A percentile compares a stretch with the other conserved stretches of the same genome.
Evolutionary conservation across 2,329 filamentous ascomycete genomes (phyloP).

Genomic region (Aspergillus neoniger): DNA sequence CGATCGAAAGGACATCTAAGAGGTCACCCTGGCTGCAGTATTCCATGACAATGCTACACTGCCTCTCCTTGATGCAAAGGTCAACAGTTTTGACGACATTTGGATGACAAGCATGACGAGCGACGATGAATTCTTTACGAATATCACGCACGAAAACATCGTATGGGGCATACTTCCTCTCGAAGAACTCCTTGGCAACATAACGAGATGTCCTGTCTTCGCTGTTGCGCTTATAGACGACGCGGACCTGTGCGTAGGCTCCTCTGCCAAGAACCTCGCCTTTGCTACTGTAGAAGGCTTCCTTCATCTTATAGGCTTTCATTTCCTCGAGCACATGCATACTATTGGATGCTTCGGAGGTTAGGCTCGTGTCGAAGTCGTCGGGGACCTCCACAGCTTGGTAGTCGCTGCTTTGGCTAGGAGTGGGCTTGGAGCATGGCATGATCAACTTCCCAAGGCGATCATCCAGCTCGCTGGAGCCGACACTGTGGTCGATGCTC

Average conservation of each 20-base stretch:
- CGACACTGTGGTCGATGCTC: neutral
- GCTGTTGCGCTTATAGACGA: conserved; percentile 71
- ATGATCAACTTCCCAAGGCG: neutral
- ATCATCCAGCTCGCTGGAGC: neutral
- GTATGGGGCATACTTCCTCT: conserved; percentile 66
- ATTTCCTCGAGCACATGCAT: no score
- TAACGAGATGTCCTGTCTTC: conserved; percentile 56
- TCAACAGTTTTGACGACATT: conserved; percentile 82
- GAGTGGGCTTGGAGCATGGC: neutral
- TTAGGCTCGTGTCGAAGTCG: neutral
- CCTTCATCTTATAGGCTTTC: neutral
- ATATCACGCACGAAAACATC: conserved; percentile 84
- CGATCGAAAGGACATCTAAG: conserved; percentile 71
- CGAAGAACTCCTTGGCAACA: conserved; percentile 85
- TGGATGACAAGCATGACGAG: conserved; percentile 79
- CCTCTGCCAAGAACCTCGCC: conserved; percentile 69
- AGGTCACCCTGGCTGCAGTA: conserved; percentile 83
- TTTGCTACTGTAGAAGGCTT: neutral
- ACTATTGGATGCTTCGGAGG: neutral
- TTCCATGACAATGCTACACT: conserved; percentile 93
- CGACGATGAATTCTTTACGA: conserved; percentile 86
- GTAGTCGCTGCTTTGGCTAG: neutral
- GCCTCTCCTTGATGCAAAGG: conserved; percentile 71
- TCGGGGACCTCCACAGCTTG: neutral
- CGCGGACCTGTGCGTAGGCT: conserved; percentile 76